Conservation (phyloP, 2,329 filamentous ascomycete species). For the Sclerotinia minor region DNA sequence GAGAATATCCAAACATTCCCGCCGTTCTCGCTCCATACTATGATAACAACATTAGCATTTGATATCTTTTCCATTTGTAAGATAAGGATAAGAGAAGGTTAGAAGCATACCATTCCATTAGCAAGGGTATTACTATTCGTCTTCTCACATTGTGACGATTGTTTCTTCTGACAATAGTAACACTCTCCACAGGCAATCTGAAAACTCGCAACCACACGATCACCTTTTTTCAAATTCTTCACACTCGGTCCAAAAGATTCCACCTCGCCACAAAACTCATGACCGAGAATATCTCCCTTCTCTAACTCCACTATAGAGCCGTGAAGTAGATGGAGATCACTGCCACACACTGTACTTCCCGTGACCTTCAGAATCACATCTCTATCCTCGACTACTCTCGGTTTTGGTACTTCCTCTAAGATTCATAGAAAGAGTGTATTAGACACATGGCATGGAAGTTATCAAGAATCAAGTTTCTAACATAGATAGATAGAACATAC, state of each 20-base stretch:
- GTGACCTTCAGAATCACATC: constrained; percentile 82
- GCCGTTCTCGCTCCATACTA: constrained; percentile 72
- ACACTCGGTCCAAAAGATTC: constrained; percentile 52
- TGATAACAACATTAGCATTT: background rate
- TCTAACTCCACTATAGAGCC: constrained; percentile 48
- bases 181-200: constrained; percentile 76
- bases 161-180: constrained; percentile 75
- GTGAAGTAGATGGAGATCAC: constrained; percentile 44
- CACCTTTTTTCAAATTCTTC: constrained; percentile 56
- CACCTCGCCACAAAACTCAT: constrained; percentile 55
- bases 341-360: constrained; percentile 43
- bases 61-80: background rate
- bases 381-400: constrained; percentile 67
- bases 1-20: constrained; percentile 72
- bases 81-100: too few species aligned
- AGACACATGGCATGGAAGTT: too few species aligned
- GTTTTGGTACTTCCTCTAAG: constrained; percentile 64
- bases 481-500: constrained; percentile 31
- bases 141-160: constrained; percentile 76
- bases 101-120: constrained; percentile 57
- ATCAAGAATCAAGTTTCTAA: too few species aligned
- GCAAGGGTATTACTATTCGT: constrained; percentile 73
- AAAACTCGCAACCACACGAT: constrained; percentile 80
- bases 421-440: background rate
- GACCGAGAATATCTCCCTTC: constrained; percentile 55